Base-by-base conservation (phyloP, 2,329 filamentous ascomycete genomes). In the Sodiomyces alkalinus region DNA sequence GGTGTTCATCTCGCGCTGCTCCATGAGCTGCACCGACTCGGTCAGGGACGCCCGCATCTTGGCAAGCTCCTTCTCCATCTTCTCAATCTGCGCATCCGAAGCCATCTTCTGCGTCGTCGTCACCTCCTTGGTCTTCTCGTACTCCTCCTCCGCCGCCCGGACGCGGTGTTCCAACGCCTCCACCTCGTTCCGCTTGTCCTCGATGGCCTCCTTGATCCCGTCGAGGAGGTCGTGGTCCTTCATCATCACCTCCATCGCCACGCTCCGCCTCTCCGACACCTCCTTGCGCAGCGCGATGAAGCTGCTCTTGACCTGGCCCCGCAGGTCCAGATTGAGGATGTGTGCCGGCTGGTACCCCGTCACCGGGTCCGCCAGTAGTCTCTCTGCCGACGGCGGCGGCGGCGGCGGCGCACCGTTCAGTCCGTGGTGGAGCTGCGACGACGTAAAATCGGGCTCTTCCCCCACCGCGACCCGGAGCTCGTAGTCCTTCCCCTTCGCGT, bases 21-120 rank as follows among this genome's bases (percentile, higher is more conserved):
- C 85, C 68, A 94, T 78, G 26, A 92, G 55, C 53, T 94, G 82
- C 29, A 94, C 80, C 19, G 76, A 85, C 51, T 94, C 87, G 3
- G 73, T 77, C 17, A 94, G 60, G 8, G 77, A 78, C 3, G 78
- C 71, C 22, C 86, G 70, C 82, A 96, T 92, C 49, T 85, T 82
- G 26, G 81, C 80, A n/a, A 98, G 61, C 51, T 98, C 86, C 54
- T 93, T 94, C 56, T 98, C 90, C 78, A 94, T 92, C 61, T 90
- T 90, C 55, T 98, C 90, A 43, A 98, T 93, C 51, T 96, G 87
- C 7, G 86, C 74, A 48, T 96, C 90, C 3, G 77, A 82, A 6
- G 76, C 78, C 48, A 87, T 71, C 56, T 92, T 92, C 49, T 93
- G 83, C 12, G 85, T 81, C 25, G 70, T 80, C 6, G 80, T 87